These are phyloP conservation scores for Myochromella boudieri DNA, from an alignment of 768 basidiomycete genomes.

Conservation along the genomic window DNA sequence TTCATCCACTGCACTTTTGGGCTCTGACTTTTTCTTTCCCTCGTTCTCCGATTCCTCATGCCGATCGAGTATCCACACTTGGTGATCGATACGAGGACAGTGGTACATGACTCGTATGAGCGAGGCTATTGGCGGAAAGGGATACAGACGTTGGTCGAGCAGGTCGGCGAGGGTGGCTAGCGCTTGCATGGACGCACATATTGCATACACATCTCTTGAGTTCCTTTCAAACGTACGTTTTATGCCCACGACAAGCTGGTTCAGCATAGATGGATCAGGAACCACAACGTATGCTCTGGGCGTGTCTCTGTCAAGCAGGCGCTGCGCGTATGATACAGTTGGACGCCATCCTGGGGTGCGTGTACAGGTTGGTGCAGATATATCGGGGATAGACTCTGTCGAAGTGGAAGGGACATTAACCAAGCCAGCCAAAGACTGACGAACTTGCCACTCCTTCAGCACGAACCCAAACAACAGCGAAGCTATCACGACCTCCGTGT, in stretches of 20 bases:
- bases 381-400: too few species aligned
- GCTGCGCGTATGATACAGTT: background rate
- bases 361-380: background rate
- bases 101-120: conserved; percentile 48
- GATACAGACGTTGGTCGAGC: conserved; percentile 49
- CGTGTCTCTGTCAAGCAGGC: background rate
- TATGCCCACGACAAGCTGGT: background rate
- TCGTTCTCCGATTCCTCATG: conserved; percentile 17
- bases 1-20: background rate
- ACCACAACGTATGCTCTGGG: background rate
- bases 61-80: conserved; percentile 36
- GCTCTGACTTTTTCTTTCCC: background rate
- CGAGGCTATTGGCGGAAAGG: conserved; percentile 40
- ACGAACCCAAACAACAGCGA: conserved; percentile 67
- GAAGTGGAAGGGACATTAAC: conserved; percentile 17
- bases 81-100: conserved; percentile 38
- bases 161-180: conserved; percentile 57
- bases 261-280: background rate
- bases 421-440: conserved; percentile 27
- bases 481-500: conserved; percentile 79
- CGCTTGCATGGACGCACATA: conserved; percentile 48
- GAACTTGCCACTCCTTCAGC: conserved; percentile 54
- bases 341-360: background rate
- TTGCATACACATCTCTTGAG: conserved; percentile 7
- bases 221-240: background rate